A percentile compares a stretch with the other conserved stretches of the same genome.
Conservation (phyloP, 352 stramenopile genomes). For the Elongisporangium prolatum region DNA sequence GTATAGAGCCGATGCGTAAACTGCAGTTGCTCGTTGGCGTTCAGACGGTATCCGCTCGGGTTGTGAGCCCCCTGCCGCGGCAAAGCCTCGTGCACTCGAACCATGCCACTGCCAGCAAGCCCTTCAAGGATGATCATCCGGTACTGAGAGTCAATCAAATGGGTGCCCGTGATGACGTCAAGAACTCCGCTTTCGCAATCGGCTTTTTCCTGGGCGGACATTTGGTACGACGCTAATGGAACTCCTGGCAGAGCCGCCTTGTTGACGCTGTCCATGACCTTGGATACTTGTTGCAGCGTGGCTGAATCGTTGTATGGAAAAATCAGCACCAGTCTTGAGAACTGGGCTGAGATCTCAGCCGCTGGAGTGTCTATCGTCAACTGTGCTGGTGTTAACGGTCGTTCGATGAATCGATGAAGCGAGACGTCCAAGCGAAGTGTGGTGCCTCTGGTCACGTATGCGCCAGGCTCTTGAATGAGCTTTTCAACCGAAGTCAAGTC, state of each 20-base stretch:
- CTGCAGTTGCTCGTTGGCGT: constrained; percentile 60
- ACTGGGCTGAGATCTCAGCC: constrained; percentile 17
- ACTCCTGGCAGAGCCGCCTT: constrained; percentile 33
- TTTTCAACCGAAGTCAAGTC: constrained; percentile 32
- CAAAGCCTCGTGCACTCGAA: constrained; percentile 31
- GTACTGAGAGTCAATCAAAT: constrained; percentile 82
- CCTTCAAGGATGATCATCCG: constrained; percentile 88
- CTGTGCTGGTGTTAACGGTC: background rate
- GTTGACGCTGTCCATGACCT: constrained; percentile 69
- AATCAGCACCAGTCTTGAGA: constrained; percentile 77
- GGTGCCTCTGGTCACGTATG: constrained; percentile 37
- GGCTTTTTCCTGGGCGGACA: constrained; percentile 48
- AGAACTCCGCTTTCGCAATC: constrained; percentile 51
- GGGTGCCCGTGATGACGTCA: constrained; percentile 83
- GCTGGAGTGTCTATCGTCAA: background rate
- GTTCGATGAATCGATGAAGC: constrained; percentile 33
- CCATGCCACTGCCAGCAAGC: constrained; percentile 54
- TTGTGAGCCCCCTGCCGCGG: constrained; percentile 15
- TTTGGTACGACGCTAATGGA: constrained; percentile 76
- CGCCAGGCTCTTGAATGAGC: constrained; percentile 50
- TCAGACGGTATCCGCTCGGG: constrained; percentile 41
- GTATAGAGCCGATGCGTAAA: constrained; percentile 86
- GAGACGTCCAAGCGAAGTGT: constrained; percentile 35
- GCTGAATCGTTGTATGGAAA: constrained; percentile 58
- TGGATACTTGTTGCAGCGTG: constrained; percentile 42